A percentile compares a stretch with the other conserved stretches of the same genome.
These are phyloP conservation scores for Eimeria sp. DNA, from an alignment of 169 alveolate genomes.

Conservation along the genomic window DNA sequence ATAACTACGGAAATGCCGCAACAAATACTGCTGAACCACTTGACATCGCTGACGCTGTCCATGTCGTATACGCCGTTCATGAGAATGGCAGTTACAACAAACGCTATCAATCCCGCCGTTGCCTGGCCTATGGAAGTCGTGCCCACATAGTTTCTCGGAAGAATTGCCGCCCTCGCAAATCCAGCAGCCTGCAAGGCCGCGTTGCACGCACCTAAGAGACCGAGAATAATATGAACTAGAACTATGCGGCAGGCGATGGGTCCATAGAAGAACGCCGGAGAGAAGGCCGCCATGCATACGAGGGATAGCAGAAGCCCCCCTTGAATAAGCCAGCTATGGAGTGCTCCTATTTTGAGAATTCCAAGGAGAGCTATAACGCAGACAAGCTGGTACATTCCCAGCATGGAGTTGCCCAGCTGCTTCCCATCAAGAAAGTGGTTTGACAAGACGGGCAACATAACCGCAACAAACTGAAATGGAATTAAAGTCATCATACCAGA, in stretches of 20 bases:
- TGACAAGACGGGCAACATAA: slow-evolving; percentile 39
- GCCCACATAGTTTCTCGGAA: slow-evolving; percentile 66
- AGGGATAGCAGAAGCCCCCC: slow-evolving; percentile 46
- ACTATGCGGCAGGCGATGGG: slow-evolving; percentile 33
- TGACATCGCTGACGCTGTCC: slow-evolving; percentile 13
- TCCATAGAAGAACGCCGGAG: slow-evolving; percentile 55
- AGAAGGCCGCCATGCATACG: slow-evolving; percentile 54
- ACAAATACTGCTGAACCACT: slow-evolving; percentile 30
- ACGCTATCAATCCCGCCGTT: slow-evolving; percentile 47
- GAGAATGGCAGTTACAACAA: slow-evolving; percentile 49
- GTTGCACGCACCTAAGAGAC: slow-evolving; percentile 44
- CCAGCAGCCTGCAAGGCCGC: slow-evolving; percentile 48
- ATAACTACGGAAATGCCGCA: slow-evolving; percentile 27
- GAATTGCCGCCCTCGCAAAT: slow-evolving; percentile 58
- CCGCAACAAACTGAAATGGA: slow-evolving; percentile 60
- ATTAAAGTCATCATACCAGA: slow-evolving; percentile 50
- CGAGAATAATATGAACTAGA: slow-evolving; percentile 34
- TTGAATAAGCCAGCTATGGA: slow-evolving; percentile 63
- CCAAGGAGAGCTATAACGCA: slow-evolving; percentile 29
- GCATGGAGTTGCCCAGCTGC: slow-evolving; percentile 60
- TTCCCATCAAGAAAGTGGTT: slow-evolving; percentile 55
- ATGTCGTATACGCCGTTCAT: slow-evolving; percentile 55
- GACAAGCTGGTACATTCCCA: slow-evolving; percentile 32
- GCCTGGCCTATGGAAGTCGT: slow-evolving; percentile 61
- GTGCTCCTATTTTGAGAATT: slow-evolving; percentile 55